phyloP scores from a whole-genome alignment of 345 rosid species.

The Toxicodendron radicans region DNA sequence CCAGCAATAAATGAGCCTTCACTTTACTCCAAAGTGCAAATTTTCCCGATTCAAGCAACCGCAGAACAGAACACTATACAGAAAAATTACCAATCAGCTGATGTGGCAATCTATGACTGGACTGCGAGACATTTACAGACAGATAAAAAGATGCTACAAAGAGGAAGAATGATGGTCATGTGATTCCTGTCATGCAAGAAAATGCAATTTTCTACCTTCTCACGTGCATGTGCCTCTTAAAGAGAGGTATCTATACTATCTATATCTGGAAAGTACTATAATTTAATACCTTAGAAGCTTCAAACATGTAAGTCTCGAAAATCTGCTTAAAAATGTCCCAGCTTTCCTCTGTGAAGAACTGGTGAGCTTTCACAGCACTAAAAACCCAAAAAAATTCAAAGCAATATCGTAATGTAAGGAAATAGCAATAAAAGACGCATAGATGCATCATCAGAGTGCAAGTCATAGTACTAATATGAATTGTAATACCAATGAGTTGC shows the following conservation, averaged over 20 bases:
- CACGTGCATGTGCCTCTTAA: background rate
- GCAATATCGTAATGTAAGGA: conserved; percentile 39
- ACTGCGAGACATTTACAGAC: background rate
- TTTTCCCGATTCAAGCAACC: background rate
- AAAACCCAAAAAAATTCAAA: conserved; percentile 38
- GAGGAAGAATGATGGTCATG: background rate
- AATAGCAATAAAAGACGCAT: conserved; percentile 15
- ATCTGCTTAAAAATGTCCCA: conserved; percentile 86
- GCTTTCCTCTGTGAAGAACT: conserved; percentile 84
- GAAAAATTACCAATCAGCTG: background rate
- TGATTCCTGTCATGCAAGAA: conserved; percentile 5
- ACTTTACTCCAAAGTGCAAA: background rate
- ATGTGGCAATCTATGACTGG: background rate
- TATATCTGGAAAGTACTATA: too few relatives aligned
- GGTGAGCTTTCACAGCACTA: conserved; percentile 94
- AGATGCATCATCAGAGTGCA: conserved; percentile 1
- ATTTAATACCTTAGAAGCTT: conserved; percentile 78
- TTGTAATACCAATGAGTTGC: background rate
- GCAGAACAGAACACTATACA: background rate
- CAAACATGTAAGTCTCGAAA: conserved; percentile 78
- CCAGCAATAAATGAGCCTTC: background rate
- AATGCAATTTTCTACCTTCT: background rate
- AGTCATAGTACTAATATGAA: conserved; percentile 1
- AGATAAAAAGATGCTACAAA: background rate
- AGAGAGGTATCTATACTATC: background rate